Conservation (phyloP, 2,329 filamentous ascomycete genomes). For the Venturiaceae sp. region DNA sequence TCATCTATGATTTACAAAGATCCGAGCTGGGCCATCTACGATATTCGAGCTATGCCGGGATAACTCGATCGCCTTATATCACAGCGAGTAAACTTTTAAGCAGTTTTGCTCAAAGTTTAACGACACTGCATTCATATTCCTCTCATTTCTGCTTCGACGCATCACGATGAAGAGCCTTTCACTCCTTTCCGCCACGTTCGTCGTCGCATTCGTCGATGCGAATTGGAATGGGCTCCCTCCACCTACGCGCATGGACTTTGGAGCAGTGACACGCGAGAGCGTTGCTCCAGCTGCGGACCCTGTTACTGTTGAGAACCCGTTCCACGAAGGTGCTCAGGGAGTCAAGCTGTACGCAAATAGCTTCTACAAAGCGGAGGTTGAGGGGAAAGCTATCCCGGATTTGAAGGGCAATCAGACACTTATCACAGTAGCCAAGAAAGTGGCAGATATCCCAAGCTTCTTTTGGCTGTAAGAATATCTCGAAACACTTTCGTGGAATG, state of each 20-base stretch:
- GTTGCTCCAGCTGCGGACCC: not conserved
- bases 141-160: not conserved
- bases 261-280: not conserved
- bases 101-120: not conserved
- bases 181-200: not conserved
- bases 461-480: conserved; percentile 35
- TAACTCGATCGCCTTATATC: too few relatives aligned
- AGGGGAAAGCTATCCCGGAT: conserved; percentile 49
- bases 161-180: not conserved
- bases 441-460: conserved; percentile 42
- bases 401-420: conserved; percentile 35
- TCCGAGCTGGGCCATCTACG: not conserved
- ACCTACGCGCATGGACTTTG: not conserved
- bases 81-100: not conserved
- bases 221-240: not conserved
- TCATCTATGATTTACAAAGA: not conserved
- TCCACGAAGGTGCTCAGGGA: conserved; percentile 26
- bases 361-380: conserved; percentile 44
- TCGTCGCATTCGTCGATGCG: not conserved
- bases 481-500: too few relatives aligned
- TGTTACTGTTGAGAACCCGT: not conserved
- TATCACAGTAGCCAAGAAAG: conserved; percentile 38
- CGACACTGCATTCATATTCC: not conserved
- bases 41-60: too few relatives aligned
- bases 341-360: conserved; percentile 42